Evolutionary conservation across 805 yeast species (phyloP), one percentile per base, ranked within the genome.

Genomic region (Nakazawaea pomicola): DNA sequence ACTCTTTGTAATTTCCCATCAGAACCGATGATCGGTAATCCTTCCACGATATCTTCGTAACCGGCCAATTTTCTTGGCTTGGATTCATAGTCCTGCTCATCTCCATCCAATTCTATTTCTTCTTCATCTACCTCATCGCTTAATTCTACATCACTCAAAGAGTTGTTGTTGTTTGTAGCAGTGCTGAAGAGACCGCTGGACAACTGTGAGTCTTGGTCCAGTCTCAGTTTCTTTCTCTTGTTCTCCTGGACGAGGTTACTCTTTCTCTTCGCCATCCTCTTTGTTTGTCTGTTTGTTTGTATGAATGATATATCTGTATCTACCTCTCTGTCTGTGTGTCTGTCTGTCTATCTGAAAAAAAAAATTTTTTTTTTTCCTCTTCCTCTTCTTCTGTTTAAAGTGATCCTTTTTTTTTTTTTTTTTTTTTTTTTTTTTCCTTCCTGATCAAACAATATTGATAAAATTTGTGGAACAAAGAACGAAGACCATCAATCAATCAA

Each of bases 1-100:
- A 80, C 85, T 52, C 95, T 70, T 59, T 81, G 76, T n/a, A 91
- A 67, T 39, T 67, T 72, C 41, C 96, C 96, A 47, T 78, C 86
- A 12, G 71, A 68, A 4, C 70, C 66, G 52, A 83, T 84, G 40
- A 90, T 85, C 1, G 98, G 98, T 41, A 91, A 68, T 9, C 83
- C 81, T 55, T 85, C 96, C 4, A 73, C 70, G 37, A 59, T 38
- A 4, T 65, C 67, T 5, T 67, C 70, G 9, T 61, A 62, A 10
- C 66, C 60, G 15, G 62, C 61, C 48, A 78, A 61, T 3, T 59
- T 52, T 58, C 98, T 73, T 1, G 96, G 95, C 42, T 57, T 62
- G 49, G 69, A 61, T 56, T 90, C 98, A 52, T 87, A 89, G 41
- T 78, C 90, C 53, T 80, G 85, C 52, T 86, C 95, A 44, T 75